phyloP scores from a whole-genome alignment of 2,329 filamentous ascomycete species.

The Knoxdaviesia capensis region DNA sequence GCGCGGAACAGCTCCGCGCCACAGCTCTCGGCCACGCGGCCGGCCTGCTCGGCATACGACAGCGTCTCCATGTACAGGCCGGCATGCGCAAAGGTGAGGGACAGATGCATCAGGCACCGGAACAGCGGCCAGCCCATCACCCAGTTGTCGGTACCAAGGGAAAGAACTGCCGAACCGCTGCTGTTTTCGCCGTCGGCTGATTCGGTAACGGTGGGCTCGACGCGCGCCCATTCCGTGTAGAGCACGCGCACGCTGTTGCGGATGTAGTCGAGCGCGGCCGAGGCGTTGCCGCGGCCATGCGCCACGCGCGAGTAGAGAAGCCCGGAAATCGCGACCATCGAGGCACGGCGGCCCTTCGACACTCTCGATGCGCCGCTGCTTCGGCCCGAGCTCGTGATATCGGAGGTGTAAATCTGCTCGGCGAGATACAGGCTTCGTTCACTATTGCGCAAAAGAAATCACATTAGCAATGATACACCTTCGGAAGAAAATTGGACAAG shows the following conservation, averaged over 20 bases:
- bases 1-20: slow-evolving; percentile 37
- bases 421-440: too few species aligned
- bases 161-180: slow-evolving; percentile 2
- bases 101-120: slow-evolving; percentile 51
- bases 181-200: background rate
- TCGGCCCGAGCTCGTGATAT: too few species aligned
- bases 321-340: slow-evolving; percentile 5
- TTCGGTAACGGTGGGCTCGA: slow-evolving; percentile 16
- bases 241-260: slow-evolving; percentile 35
- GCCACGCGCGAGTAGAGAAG: slow-evolving; percentile 46
- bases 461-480: too few species aligned
- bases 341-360: too few species aligned
- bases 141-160: slow-evolving; percentile 49
- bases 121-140: slow-evolving; percentile 54
- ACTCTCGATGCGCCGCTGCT: too few species aligned
- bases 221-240: slow-evolving; percentile 32
- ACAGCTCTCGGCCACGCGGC: slow-evolving; percentile 53
- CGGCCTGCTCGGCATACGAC: slow-evolving; percentile 70
- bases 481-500: background rate
- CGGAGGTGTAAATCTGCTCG: too few species aligned
- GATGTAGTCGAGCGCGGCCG: slow-evolving; percentile 35
- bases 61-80: slow-evolving; percentile 77
- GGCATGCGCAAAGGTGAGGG: slow-evolving; percentile 60
- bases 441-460: too few species aligned
- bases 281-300: slow-evolving; percentile 38